Percentiles rank a stretch among this genome's conserved stretches.
phyloP scores from a whole-genome alignment of 768 basidiomycete species.

The Galerina sulciceps region DNA sequence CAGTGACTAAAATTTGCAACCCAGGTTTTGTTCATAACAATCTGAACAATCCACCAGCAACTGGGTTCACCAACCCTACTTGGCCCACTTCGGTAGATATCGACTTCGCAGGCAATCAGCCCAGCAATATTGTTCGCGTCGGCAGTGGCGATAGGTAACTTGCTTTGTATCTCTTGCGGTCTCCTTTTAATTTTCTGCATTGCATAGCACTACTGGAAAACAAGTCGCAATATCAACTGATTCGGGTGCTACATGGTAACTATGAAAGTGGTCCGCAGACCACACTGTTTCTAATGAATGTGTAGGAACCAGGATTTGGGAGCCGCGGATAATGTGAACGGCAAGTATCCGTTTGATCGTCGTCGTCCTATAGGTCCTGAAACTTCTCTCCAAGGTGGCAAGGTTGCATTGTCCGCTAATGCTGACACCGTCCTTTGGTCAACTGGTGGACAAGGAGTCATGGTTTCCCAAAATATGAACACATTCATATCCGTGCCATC shows the following conservation, averaged over 20 bases:
- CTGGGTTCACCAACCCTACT: slow-evolving; percentile 45
- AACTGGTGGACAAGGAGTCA: slow-evolving; percentile 49
- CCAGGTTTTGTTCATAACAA: slow-evolving; percentile 53
- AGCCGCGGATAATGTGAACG: slow-evolving; percentile 50
- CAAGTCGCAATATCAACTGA: slow-evolving; percentile 63
- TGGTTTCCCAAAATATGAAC: slow-evolving; percentile 54
- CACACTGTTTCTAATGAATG: not conserved
- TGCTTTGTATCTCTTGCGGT: not conserved
- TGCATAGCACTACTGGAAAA: slow-evolving; percentile 45
- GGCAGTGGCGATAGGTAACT: slow-evolving; percentile 51
- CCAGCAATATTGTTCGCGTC: slow-evolving; percentile 53
- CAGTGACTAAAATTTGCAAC: not conserved
- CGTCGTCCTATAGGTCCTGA: not conserved
- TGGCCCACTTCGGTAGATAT: slow-evolving; percentile 52
- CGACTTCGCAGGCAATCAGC: slow-evolving; percentile 57
- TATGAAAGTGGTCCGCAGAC: not conserved
- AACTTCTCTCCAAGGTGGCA: slow-evolving; percentile 30
- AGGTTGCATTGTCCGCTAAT: slow-evolving; percentile 54
- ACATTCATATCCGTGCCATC: slow-evolving; percentile 53
- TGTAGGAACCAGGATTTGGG: slow-evolving; percentile 54
- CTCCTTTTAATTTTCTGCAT: not conserved
- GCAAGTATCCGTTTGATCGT: slow-evolving; percentile 15
- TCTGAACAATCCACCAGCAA: slow-evolving; percentile 43
- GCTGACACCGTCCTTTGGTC: slow-evolving; percentile 64
- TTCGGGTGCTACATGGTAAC: slow-evolving; percentile 55